Evolutionary conservation across 148 eudicot genomes (phyloP), one percentile per base, ranked within the genome.

Genomic region (Arctostaphylos glauca): DNA sequence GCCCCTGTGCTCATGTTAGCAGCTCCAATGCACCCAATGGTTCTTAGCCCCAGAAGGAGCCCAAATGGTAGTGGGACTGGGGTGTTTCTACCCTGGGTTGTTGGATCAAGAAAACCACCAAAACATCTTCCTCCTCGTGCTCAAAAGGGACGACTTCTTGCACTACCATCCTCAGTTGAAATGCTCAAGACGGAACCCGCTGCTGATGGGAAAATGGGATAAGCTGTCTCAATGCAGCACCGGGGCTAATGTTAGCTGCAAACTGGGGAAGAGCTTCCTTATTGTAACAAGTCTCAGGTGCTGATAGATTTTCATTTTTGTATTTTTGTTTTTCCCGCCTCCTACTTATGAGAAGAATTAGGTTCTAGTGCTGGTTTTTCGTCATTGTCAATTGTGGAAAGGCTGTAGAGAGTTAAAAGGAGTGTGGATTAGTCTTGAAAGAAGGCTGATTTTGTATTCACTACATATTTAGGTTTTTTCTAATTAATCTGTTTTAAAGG

Each of bases 91-190:
- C 99, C 99, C n/a, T 94, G 98, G 97, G 81, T 83, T 1, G 90
- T 72, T 5, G 90, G 93, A 5, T 67, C 93, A 43, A 92, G 91
- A 44, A 96, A 91, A 81, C 97, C 89, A 0, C 86, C 92, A 0
- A 93, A 85, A 84, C 97, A 93, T 53, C 97, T 94, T 23, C 99
- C 99, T 23, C 99, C 99, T 25, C 92, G 99, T 12, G 95, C 97
- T 31, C 98, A 87, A 80, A 93, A 84, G 82, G 90, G 90, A 12
- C 88, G 97, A 71, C 74, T 82, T 84, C 92, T 90, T 8, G 83
- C 93, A 14, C 86, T 89, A 6, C 83, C 92, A 21, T 76, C 91
- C 5, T 64, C 87, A 4, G 88, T 43, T 38, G 92, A 89, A 54
- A 54, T 77, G 15, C 86, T 83, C 8, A 86, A 85, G 67, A 50